Evolutionary conservation across 1,284 basidiomycete genomes (phyloP).

Genomic region (Phlebopus sp.): DNA sequence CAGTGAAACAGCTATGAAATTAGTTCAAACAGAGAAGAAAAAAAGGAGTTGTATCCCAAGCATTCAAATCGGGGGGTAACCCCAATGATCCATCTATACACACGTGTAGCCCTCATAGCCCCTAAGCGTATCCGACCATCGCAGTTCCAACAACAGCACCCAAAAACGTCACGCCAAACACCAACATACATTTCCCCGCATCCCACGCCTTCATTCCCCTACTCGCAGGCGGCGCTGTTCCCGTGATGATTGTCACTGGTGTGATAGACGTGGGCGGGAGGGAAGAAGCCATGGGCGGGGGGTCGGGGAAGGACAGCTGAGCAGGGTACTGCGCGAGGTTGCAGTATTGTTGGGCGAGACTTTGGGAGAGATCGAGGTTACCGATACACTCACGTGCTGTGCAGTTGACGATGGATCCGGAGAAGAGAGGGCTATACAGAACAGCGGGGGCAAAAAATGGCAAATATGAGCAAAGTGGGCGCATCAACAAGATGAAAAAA

Average conservation of each 20-base stretch:
- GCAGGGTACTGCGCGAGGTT: constrained; percentile 37
- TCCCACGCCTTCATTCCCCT: background rate
- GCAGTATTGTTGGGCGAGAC: constrained; percentile 41
- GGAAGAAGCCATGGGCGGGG: background rate
- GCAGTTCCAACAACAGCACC: background rate
- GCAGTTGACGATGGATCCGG: constrained; percentile 31
- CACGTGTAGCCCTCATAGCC: too few relatives aligned
- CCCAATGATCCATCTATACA: background rate
- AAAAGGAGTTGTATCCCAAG: too few relatives aligned
- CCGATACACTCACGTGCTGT: constrained; percentile 17
- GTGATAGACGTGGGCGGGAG: constrained; percentile 1
- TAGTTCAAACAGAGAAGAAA: too few relatives aligned
- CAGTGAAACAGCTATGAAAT: too few relatives aligned
- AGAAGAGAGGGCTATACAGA: constrained; percentile 30
- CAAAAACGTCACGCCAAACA: background rate
- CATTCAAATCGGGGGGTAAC: background rate
- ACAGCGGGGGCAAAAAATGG: too few relatives aligned
- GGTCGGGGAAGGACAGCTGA: constrained; percentile 16
- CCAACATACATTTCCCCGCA: background rate
- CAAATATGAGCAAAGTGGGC: background rate
- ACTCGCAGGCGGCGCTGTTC: background rate
- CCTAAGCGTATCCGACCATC: background rate
- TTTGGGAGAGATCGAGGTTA: constrained; percentile 28
- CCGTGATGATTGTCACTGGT: constrained; percentile 4
- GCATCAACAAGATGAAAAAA: background rate